Evolutionary conservation across 164 flowering plant genomes (phyloP).

Genomic region (Chimonanthus praecox): DNA sequence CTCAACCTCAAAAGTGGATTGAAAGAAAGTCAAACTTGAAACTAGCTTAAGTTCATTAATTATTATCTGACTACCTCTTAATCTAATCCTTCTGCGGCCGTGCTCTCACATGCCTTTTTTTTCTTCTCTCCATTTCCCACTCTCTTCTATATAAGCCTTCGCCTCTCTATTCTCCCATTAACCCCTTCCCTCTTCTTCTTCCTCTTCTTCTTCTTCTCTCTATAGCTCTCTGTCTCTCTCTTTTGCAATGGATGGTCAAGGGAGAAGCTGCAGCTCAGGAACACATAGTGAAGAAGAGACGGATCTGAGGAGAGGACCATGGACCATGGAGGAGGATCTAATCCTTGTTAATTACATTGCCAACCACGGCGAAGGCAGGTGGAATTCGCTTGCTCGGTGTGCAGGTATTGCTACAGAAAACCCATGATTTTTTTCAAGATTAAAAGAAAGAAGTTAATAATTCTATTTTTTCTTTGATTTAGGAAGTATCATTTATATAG

Average conservation of each 20-base stretch:
- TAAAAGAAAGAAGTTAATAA: no score
- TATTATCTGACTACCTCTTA: not conserved
- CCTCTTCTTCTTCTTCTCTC: slow-evolving; percentile 1
- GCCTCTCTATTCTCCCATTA: not conserved
- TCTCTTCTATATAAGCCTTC: not conserved
- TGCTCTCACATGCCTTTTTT: not conserved
- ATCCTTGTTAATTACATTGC: slow-evolving; percentile 53
- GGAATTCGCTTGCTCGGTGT: slow-evolving; percentile 61
- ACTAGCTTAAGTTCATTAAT: not conserved
- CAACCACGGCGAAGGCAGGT: slow-evolving; percentile 65
- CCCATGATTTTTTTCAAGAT: not conserved
- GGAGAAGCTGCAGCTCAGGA: slow-evolving; percentile 10
- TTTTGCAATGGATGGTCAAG: slow-evolving; percentile 24
- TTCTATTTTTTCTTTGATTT: no score
- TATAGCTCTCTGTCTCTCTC: slow-evolving; percentile 1
- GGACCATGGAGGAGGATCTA: slow-evolving; percentile 73
- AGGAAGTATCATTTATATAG: no score
- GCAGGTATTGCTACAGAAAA: slow-evolving; percentile 35
- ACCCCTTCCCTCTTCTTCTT: not conserved
- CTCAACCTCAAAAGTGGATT: not conserved
- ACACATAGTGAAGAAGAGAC: slow-evolving; percentile 26
- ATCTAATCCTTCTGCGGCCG: not conserved
- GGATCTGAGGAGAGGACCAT: slow-evolving; percentile 68
- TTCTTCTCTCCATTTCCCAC: slow-evolving; percentile 4
- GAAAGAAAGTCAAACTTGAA: not conserved